A percentile compares a stretch with the other conserved stretches of the same genome.
phyloP scores from a whole-genome alignment of 768 basidiomycete species.

The Tricholoma matsutake region DNA sequence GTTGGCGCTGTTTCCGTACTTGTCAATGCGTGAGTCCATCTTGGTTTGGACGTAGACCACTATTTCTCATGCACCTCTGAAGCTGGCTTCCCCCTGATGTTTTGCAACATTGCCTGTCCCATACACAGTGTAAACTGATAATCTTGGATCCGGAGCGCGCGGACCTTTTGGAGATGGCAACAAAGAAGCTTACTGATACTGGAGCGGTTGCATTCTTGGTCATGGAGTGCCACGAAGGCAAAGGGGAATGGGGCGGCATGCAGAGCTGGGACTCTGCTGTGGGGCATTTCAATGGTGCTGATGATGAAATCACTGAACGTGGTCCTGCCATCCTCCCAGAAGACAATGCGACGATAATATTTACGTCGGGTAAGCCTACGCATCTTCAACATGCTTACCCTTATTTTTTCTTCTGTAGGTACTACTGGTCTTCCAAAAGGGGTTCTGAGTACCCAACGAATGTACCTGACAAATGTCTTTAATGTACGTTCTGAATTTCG shows the following conservation, averaged over 20 bases:
- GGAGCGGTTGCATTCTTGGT: not conserved
- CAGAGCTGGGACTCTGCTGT: constrained; percentile 32
- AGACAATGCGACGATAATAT: constrained; percentile 46
- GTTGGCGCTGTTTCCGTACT: constrained; percentile 47
- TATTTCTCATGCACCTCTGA: constrained; percentile 1
- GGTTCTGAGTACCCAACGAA: constrained; percentile 50
- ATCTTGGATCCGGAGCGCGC: constrained; percentile 46
- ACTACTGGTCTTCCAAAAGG: constrained; percentile 41
- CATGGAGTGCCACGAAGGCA: constrained; percentile 26
- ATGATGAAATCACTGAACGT: constrained; percentile 22
- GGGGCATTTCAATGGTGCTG: constrained; percentile 28
- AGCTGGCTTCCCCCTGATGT: constrained; percentile 38
- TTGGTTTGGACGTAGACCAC: not conserved
- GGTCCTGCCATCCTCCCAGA: constrained; percentile 34
- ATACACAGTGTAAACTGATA: constrained; percentile 37
- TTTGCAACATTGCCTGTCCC: constrained; percentile 39
- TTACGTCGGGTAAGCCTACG: constrained; percentile 41
- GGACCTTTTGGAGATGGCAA: constrained; percentile 12
- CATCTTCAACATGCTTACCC: not conserved
- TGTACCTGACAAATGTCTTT: constrained; percentile 44
- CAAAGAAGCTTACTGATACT: not conserved
- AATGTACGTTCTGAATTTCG: constrained; percentile 29
- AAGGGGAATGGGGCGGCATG: constrained; percentile 39
- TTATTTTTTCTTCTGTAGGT: constrained; percentile 13
- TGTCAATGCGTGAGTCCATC: constrained; percentile 36